Evolutionary conservation across 1,284 basidiomycete species (phyloP), one percentile per base, ranked within the genome.

Genomic region (Malassezia japonica): DNA sequence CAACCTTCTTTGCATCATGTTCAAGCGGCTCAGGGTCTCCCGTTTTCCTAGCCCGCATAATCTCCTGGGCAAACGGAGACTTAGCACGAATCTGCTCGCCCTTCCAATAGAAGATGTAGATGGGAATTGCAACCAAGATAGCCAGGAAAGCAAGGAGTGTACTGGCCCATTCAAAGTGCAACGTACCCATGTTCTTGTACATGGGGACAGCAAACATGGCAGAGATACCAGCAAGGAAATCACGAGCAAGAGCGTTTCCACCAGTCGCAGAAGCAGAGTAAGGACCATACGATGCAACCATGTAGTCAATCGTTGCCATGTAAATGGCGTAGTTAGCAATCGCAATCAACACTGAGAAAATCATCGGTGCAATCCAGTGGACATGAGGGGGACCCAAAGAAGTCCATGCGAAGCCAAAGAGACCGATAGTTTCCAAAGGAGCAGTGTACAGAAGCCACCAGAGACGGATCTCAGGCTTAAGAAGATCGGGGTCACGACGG

Each of bases 351-450:
- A 61, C 60, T 1, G 70, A 64, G 46, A 74, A 74, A 50, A 77
- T 66, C 74, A 76, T 75, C 1, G 74, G 72, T 0, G 67, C 76
- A 35, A 76, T 75, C 75, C 75, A 77, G 46, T 70, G 74, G 1
- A 69, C 62, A 3, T 61, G 46, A 4, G 65, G 60, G 1, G 74
- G 74, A 18, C 76, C 76, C 5, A 73, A 54, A 1, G 67, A 72
- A 1, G 75, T 76, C 73, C 74, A 76, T 0, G 76, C 75, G 55
- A 77, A 77, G 2, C 74, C 74, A 27, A 76, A 68, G 4, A 77
- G 64, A 31, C 76, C 76, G 25, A 77, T 70, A 0, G 69, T 55
- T 32, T 75, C 73, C 13, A 75, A 64, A 0, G 75, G 75, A n/a
- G 63, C 61, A 31, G 72, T 57, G 50, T 48, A 77, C 7, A 76